Conservation (phyloP, 305 asterid species). For the Rubia occidens region DNA sequence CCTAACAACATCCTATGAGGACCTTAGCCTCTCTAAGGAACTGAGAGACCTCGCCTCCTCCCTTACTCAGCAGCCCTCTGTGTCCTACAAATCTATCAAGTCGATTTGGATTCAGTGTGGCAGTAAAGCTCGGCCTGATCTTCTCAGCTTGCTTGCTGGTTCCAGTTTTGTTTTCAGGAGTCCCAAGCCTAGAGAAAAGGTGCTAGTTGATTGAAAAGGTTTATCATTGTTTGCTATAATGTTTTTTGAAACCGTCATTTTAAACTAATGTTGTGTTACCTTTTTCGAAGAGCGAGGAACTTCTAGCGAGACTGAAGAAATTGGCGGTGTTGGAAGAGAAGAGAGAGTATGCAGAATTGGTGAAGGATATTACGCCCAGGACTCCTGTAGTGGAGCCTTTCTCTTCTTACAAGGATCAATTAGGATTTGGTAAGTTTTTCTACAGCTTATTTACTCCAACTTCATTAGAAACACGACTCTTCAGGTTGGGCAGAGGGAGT, state of each 20-base stretch:
- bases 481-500: not conserved
- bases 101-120: constrained; percentile 54
- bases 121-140: constrained; percentile 35
- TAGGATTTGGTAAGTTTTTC: constrained; percentile 63
- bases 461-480: not conserved
- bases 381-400: constrained; percentile 66
- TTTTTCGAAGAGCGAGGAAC: constrained; percentile 52
- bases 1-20: constrained; percentile 41
- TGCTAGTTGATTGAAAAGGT: constrained; percentile 1
- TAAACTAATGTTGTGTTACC: not conserved
- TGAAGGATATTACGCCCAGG: constrained; percentile 77
- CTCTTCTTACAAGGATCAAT: constrained; percentile 90
- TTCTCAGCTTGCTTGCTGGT: constrained; percentile 42
- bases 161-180: constrained; percentile 50
- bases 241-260: not conserved
- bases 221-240: not conserved
- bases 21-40: constrained; percentile 39
- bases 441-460: not conserved
- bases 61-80: constrained; percentile 31
- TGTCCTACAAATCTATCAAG: constrained; percentile 58
- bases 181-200: constrained; percentile 83
- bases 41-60: constrained; percentile 51
- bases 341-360: constrained; percentile 75
- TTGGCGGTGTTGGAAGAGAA: constrained; percentile 68
- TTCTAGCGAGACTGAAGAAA: constrained; percentile 58